Evolutionary conservation across 306 rosid genomes (phyloP), one percentile per base, ranked within the genome.

Genomic region (Inga laurina): DNA sequence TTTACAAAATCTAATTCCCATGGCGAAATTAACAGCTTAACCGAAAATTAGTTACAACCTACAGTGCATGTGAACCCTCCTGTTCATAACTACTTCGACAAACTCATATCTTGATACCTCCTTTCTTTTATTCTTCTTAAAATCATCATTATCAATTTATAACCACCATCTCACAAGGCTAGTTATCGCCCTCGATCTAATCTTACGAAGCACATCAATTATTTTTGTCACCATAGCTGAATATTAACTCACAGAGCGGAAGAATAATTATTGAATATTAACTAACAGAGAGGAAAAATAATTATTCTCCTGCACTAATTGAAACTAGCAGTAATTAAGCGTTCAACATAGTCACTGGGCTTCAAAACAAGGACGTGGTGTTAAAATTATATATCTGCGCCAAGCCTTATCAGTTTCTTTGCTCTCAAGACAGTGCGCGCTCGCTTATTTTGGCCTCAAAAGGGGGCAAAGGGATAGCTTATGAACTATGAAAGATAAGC

Each of bases 1-100:
- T 72, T 71, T 45, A 74, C 48, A 32, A 64, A 56, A 76, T 10
- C 51, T 37, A 37, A 5, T 22, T 35, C 22, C 34, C 34, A 10
- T 52, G 7, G 6, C 16, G 75, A 69, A 35, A 21, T 70, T 80
- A 79, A 71, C 87, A 65, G 75, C 78, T 83, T 74, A 80, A 86
- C 87, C 12, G 45, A 79, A 79, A 75, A 39, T 57, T 52, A 49
- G 73, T 68, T 56, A 65, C 78, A 54, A 9, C 35, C 51, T 8
- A 24, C 19, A 24, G 22, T 62, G 59, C 76, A 45, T 14, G 10
- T 59, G 35, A 70, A 39, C 30, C 49, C 27, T 41, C 35, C 27
- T 59, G 14, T 59, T 59, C 22, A 24, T 27, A 72, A 44, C 59
- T 22, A 44, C 39, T 22, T 45, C 7, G 51, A 44, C 76, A 44